These are phyloP conservation scores for Flaveria floridana DNA, from an alignment of 140 eudicot genomes.

Conservation along the genomic window DNA sequence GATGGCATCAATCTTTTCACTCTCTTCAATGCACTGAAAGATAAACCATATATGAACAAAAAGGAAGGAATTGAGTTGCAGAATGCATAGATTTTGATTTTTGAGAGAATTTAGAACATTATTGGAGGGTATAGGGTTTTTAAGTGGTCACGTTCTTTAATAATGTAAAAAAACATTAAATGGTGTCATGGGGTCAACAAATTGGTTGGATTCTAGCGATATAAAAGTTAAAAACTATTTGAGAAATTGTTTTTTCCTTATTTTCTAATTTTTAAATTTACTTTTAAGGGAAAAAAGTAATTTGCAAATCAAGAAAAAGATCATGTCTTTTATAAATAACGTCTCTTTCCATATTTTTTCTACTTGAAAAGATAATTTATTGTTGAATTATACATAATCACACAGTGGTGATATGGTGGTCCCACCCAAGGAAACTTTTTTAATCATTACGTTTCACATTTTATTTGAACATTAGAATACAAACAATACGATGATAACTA, in stretches of 20 bases:
- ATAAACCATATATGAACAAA: constrained; percentile 23
- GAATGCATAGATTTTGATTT: constrained; percentile 38
- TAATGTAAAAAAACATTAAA: constrained; percentile 29
- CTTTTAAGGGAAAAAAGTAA: constrained; percentile 20
- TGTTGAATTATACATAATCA: neutral
- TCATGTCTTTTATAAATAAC: neutral
- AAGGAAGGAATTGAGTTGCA: constrained; percentile 26
- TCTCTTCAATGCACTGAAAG: constrained; percentile 24
- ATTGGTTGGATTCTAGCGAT: constrained; percentile 31
- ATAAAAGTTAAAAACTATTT: constrained; percentile 13
- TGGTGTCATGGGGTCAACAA: constrained; percentile 36
- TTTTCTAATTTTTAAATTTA: constrained; percentile 1
- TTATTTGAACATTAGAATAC: neutral
- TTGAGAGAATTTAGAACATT: constrained; percentile 32
- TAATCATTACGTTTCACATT: constrained; percentile 28
- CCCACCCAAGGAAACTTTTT: constrained; percentile 21
- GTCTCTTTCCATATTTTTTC: constrained; percentile 11
- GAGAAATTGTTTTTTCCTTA: neutral
- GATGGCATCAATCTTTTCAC: neutral
- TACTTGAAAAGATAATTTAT: neutral
- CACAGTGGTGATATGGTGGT: constrained; percentile 15
- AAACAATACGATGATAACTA: too few relatives aligned
- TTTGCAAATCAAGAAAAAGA: constrained; percentile 33
- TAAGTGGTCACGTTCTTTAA: constrained; percentile 33
- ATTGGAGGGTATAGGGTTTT: constrained; percentile 24